Percentiles rank a stretch among this genome's conserved stretches.
These are phyloP conservation scores for Discostella pseudostelligera DNA, from an alignment of 108 stramenopile species.

Conservation along the genomic window DNA sequence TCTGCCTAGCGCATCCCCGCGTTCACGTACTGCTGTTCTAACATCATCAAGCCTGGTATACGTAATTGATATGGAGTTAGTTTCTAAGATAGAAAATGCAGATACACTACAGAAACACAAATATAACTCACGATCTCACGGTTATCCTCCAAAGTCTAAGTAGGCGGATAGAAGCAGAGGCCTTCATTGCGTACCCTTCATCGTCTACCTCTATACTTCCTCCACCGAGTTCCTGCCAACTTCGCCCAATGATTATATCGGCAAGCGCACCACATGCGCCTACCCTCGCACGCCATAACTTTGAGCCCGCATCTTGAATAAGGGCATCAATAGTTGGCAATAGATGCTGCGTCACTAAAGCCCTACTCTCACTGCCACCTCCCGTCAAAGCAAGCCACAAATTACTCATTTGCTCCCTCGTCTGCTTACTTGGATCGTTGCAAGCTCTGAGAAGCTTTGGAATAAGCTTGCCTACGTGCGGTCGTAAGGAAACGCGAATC, in stretches of 20 bases:
- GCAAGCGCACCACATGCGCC: conserved; percentile 79
- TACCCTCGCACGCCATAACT: conserved; percentile 73
- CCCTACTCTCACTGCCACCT: conserved; percentile 75
- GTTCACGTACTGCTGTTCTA: conserved; percentile 64
- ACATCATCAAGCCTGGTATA: conserved; percentile 68
- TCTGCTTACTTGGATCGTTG: conserved; percentile 82
- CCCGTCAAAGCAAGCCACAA: conserved; percentile 84
- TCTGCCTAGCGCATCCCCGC: conserved; percentile 68
- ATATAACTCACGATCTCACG: conserved; percentile 56
- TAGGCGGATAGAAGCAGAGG: conserved; percentile 61
- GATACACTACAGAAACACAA: too few relatives aligned
- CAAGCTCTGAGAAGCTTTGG: conserved; percentile 78
- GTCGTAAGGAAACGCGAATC: conserved; percentile 58
- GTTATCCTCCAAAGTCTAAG: conserved; percentile 69
- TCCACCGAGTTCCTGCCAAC: conserved; percentile 79
- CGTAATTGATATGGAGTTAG: background rate
- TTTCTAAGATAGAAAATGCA: background rate
- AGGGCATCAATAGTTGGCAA: conserved; percentile 72
- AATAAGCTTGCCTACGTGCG: conserved; percentile 74
- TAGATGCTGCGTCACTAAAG: conserved; percentile 56
- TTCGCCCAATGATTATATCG: conserved; percentile 80
- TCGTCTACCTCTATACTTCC: conserved; percentile 68
- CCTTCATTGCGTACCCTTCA: conserved; percentile 39
- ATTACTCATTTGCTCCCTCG: conserved; percentile 77
- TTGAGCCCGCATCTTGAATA: conserved; percentile 70